Evolutionary conservation across 179 eudicot genomes (phyloP).

Genomic region (Drosera spatulata): DNA sequence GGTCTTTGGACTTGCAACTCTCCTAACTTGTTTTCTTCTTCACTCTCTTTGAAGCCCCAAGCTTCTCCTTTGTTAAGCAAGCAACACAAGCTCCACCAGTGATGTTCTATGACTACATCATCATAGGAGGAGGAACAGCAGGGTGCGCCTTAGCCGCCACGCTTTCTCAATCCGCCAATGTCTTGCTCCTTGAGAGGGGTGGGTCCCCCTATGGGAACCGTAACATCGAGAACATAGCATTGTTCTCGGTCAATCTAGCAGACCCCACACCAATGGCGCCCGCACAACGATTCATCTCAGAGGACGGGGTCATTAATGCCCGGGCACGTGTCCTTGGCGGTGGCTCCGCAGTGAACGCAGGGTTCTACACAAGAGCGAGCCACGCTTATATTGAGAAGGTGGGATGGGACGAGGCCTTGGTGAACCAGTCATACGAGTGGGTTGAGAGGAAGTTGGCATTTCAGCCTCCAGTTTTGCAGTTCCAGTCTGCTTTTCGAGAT

Average conservation of each 20-base stretch:
- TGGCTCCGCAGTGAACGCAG: constrained; percentile 76
- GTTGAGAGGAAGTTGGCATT: constrained; percentile 65
- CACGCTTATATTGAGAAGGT: constrained; percentile 25
- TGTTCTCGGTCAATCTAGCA: constrained; percentile 23
- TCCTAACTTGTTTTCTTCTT: too few species aligned
- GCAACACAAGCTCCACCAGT: constrained; percentile 55
- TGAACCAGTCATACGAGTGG: constrained; percentile 62
- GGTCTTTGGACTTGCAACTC: too few species aligned
- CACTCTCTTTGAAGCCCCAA: constrained; percentile 41
- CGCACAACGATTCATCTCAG: constrained; percentile 59
- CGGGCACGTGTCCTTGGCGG: constrained; percentile 88
- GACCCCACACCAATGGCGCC: constrained; percentile 47
- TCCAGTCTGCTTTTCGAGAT: constrained; percentile 67
- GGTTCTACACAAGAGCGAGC: constrained; percentile 77
- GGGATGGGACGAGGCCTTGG: constrained; percentile 58
- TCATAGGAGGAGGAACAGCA: constrained; percentile 76
- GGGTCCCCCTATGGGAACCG: constrained; percentile 83
- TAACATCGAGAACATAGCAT: constrained; percentile 35
- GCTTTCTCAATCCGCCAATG: constrained; percentile 39
- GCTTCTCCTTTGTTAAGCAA: constrained; percentile 48
- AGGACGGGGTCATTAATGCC: constrained; percentile 71
- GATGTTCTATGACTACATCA: constrained; percentile 56
- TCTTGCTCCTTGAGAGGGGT: constrained; percentile 75
- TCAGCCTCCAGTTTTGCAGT: constrained; percentile 43
- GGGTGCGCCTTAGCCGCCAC: constrained; percentile 77